A percentile compares a stretch with the other conserved stretches of the same genome.
Evolutionary conservation across 345 rosid genomes (phyloP).

Genomic region (Gossypioides kirkii): DNA sequence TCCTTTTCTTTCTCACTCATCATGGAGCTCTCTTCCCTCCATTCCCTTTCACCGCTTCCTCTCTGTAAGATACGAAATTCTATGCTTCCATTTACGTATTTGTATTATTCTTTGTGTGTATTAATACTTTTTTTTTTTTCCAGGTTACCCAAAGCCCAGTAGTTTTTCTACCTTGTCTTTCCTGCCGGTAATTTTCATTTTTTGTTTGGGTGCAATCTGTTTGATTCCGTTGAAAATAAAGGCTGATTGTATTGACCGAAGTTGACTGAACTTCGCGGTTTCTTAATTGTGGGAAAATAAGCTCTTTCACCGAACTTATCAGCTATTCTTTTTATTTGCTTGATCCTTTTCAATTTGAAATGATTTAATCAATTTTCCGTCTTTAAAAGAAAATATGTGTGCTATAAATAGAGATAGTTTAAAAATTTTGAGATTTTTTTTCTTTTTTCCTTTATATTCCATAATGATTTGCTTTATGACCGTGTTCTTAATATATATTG

Average conservation of each 20-base stretch:
- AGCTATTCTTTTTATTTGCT: neutral
- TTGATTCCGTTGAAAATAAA: constrained; percentile 18
- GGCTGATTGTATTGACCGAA: neutral
- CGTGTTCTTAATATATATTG: constrained; percentile 12
- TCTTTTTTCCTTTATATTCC: neutral
- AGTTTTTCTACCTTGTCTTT: constrained; percentile 27
- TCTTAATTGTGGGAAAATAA: neutral
- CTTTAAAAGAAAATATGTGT: neutral
- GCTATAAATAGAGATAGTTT: neutral
- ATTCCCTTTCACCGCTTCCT: constrained; percentile 23
- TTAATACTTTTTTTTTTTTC: neutral
- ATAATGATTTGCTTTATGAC: neutral
- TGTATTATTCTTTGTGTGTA: neutral
- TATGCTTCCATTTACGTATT: neutral
- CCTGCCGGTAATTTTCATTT: constrained; percentile 31
- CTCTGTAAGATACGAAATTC: constrained; percentile 24
- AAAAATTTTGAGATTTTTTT: neutral
- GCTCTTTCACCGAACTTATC: neutral
- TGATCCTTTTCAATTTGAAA: neutral
- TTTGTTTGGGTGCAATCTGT: neutral
- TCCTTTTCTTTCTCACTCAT: neutral
- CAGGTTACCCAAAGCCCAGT: constrained; percentile 33
- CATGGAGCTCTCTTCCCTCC: constrained; percentile 50
- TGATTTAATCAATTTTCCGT: neutral
- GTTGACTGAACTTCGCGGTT: neutral